phyloP scores from a whole-genome alignment of 2,329 filamentous ascomycete species.

The Xylariomycetidae sp. region DNA sequence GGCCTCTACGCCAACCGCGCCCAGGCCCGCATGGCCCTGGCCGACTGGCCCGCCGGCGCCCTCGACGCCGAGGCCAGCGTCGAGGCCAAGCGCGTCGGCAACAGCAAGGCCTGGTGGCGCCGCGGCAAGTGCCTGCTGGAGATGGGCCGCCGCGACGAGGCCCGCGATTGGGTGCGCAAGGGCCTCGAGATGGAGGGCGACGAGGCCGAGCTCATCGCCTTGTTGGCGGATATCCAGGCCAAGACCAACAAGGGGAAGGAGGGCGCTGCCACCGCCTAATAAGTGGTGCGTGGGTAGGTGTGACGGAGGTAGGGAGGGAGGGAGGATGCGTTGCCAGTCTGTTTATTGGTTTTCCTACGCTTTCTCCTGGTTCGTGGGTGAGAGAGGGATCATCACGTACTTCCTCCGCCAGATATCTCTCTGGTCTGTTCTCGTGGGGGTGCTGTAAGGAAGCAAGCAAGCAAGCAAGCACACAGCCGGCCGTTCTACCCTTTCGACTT shows the following conservation, averaged over 20 bases:
- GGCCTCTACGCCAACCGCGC: conserved; percentile 80
- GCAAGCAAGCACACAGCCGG: too few relatives aligned
- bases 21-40: conserved; percentile 79
- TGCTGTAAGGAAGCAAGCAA: too few relatives aligned
- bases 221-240: conserved; percentile 57
- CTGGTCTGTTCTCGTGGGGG: too few relatives aligned
- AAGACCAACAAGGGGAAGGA: conserved; percentile 35
- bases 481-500: too few relatives aligned
- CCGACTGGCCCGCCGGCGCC: conserved; percentile 78
- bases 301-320: too few relatives aligned
- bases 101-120: conserved; percentile 93
- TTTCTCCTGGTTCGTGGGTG: too few relatives aligned
- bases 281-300: too few relatives aligned
- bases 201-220: conserved; percentile 55
- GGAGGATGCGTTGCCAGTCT: too few relatives aligned
- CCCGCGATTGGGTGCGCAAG: conserved; percentile 67
- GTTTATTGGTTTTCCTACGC: too few relatives aligned
- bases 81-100: conserved; percentile 78
- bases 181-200: conserved; percentile 79
- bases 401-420: too few relatives aligned
- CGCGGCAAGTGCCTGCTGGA: conserved; percentile 78
- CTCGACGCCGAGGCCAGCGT: conserved; percentile 84
- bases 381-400: too few relatives aligned
- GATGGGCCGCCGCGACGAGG: conserved; percentile 85
- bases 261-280: too few relatives aligned